A percentile compares a stretch with the other conserved stretches of the same genome.
Conservation (phyloP, 371 early-diverging fungal species). For the Syncephalis plumigaleata region DNA sequence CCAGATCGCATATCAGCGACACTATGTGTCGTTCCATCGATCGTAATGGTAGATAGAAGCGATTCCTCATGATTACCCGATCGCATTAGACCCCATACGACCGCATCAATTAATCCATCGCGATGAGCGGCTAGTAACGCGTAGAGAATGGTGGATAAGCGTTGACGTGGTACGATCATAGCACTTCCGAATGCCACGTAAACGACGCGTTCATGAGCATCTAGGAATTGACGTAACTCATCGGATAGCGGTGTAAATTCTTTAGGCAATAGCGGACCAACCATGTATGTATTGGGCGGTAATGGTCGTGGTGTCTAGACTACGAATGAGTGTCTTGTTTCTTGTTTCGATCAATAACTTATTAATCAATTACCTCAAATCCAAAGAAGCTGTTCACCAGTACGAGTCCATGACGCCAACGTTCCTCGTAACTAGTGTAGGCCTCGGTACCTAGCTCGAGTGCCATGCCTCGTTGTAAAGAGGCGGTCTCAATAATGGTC, state of each 20-base stretch:
- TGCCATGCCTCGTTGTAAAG: background rate
- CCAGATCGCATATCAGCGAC: background rate
- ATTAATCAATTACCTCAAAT: no score
- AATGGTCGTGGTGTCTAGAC: background rate
- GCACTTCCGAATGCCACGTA: background rate
- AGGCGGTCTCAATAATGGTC: background rate
- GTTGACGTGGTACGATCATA: background rate
- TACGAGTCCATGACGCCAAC: background rate
- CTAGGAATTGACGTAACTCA: background rate
- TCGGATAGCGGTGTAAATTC: background rate
- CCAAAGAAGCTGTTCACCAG: no score
- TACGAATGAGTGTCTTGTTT: no score
- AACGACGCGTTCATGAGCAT: background rate
- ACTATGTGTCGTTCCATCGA: background rate
- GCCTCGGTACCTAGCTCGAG: background rate
- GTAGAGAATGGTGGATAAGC: background rate
- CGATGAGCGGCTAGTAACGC: background rate
- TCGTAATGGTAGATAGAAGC: background rate
- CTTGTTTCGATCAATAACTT: no score
- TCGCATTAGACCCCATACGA: slow-evolving; percentile 2
- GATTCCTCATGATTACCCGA: background rate
- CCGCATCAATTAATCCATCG: slow-evolving; percentile 1
- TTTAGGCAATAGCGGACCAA: slow-evolving; percentile 1
- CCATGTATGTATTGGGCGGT: background rate
- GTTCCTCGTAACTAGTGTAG: background rate